These are phyloP conservation scores for Benincasa hispida DNA, from an alignment of 306 rosid genomes.

Conservation along the genomic window DNA sequence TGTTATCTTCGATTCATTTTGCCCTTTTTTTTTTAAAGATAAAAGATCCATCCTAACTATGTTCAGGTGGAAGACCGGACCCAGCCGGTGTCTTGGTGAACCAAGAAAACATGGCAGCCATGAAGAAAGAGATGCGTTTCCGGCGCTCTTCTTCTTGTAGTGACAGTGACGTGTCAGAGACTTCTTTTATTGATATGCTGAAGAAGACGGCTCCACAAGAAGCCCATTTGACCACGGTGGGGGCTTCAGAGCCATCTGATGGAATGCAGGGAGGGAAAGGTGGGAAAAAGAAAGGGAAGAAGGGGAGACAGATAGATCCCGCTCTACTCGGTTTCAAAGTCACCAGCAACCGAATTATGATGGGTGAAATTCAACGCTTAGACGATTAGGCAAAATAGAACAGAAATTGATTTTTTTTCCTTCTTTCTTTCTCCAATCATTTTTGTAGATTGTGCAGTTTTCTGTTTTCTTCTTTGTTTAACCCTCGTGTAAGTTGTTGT, in stretches of 20 bases:
- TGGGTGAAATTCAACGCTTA: slow-evolving; percentile 50
- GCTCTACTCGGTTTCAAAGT: slow-evolving; percentile 55
- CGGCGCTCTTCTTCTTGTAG: slow-evolving; percentile 23
- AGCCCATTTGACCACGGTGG: not conserved
- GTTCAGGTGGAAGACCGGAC: slow-evolving; percentile 29
- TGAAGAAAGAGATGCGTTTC: slow-evolving; percentile 28
- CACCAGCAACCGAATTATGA: slow-evolving; percentile 47
- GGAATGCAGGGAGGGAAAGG: slow-evolving; percentile 31
- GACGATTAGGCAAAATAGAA: slow-evolving; percentile 16
- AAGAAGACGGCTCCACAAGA: slow-evolving; percentile 31
- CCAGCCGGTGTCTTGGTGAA: slow-evolving; percentile 2
- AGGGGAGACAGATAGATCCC: slow-evolving; percentile 46
- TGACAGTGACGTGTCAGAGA: slow-evolving; percentile 31
- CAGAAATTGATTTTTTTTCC: not conserved
- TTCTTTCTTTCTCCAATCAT: not conserved
- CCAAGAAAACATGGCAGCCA: slow-evolving; percentile 17
- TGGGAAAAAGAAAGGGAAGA: slow-evolving; percentile 50
- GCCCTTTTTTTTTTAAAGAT: not conserved
- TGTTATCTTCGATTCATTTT: not conserved
- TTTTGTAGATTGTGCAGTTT: slow-evolving; percentile 6
- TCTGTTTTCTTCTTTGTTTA: not conserved
- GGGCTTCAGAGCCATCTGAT: slow-evolving; percentile 21
- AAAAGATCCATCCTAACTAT: not conserved
- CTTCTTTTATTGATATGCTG: slow-evolving; percentile 52
- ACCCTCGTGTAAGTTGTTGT: not conserved